Evolutionary conservation across 768 basidiomycete genomes (phyloP).

Genomic region (Calocybe cyanea): DNA sequence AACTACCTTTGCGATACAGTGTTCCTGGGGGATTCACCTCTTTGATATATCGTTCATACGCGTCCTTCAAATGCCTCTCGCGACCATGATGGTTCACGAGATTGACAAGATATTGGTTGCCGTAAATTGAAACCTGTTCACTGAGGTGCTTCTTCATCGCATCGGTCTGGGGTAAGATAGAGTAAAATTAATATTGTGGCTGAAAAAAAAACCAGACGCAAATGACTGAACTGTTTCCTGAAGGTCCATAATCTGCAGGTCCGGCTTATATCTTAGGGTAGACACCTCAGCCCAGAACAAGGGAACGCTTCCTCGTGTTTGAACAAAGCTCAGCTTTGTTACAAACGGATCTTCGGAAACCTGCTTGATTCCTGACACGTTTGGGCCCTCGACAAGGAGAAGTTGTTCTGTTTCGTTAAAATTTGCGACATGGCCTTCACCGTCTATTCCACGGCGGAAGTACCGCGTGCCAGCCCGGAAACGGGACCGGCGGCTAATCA

Average conservation of each 20-base stretch:
- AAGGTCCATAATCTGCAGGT: constrained; percentile 93
- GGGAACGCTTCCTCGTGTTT: constrained; percentile 91
- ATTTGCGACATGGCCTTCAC: constrained; percentile 88
- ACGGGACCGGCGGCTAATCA: constrained; percentile 92
- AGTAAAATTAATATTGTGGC: neutral
- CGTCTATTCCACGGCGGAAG: constrained; percentile 91
- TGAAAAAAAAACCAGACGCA: neutral
- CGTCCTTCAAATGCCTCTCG: constrained; percentile 93
- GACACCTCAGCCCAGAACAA: constrained; percentile 97
- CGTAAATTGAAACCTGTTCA: constrained; percentile 71
- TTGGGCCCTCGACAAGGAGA: constrained; percentile 65
- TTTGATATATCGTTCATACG: constrained; percentile 75
- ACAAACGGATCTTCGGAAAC: constrained; percentile 43
- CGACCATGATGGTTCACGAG: constrained; percentile 92
- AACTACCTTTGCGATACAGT: neutral
- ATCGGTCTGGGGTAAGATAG: constrained; percentile 44
- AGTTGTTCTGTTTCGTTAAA: constrained; percentile 99
- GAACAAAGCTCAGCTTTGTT: constrained; percentile 80
- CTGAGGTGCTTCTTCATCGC: constrained; percentile 73
- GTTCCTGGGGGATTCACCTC: constrained; percentile 42
- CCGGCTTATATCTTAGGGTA: constrained; percentile 93
- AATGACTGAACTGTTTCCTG: constrained; percentile 66
- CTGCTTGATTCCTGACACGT: constrained; percentile 34
- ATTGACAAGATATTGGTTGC: constrained; percentile 78
- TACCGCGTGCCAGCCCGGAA: constrained; percentile 96